These are phyloP conservation scores for Pontederia paniculata DNA, from an alignment of 176 grass and related monocot species.

Conservation along the genomic window DNA sequence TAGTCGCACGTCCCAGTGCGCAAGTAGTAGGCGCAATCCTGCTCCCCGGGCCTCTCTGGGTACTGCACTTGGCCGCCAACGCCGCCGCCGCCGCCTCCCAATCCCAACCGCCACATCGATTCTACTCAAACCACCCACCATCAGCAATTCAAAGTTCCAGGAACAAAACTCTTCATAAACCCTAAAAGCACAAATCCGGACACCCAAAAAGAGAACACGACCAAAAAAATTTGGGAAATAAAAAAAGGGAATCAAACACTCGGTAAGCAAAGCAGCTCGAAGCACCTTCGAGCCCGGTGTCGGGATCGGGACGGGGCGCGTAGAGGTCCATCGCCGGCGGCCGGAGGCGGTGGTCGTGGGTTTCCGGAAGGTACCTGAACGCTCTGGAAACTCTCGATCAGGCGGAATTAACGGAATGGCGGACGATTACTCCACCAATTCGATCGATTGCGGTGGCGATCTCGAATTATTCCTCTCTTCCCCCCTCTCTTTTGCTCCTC, in stretches of 20 bases:
- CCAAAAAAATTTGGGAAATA: not conserved
- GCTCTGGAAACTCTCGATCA: not conserved
- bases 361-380: not conserved
- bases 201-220: not conserved
- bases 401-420: too few species aligned
- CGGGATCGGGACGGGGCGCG: conserved; percentile 6
- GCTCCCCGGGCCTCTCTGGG: conserved; percentile 76
- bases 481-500: too few species aligned
- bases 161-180: not conserved
- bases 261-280: not conserved
- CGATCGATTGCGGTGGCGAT: too few species aligned
- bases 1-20: conserved; percentile 81
- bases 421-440: too few species aligned
- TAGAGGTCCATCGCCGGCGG: conserved; percentile 3
- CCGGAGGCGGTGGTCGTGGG: not conserved
- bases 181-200: not conserved
- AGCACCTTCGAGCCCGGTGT: conserved; percentile 10
- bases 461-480: too few species aligned
- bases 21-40: conserved; percentile 75
- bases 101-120: conserved; percentile 64
- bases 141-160: not conserved
- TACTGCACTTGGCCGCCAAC: conserved; percentile 15
- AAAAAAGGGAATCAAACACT: not conserved
- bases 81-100: conserved; percentile 28
- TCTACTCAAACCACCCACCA: conserved; percentile 17